Base-by-base conservation (phyloP, 2,329 filamentous ascomycete genomes). In the Alternaria panax region DNA sequence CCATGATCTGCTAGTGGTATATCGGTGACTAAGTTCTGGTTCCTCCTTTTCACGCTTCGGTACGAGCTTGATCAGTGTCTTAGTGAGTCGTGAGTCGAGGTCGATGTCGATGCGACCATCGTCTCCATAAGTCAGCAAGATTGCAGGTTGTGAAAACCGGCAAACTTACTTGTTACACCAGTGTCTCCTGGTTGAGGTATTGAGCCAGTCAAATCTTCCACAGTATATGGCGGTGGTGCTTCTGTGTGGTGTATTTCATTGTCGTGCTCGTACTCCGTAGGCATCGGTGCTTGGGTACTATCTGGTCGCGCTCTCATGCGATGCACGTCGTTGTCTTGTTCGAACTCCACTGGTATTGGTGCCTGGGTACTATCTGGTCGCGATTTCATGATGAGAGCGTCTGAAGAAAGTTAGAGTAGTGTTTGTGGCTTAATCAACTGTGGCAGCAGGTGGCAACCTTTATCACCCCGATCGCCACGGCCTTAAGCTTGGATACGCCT, bases 51-150 rank as follows among this genome's bases (percentile, higher is more conserved):
- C 40, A 11, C 52, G 57, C 24, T 64, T 57, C 2, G 69, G 67
- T 1, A 70, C 66, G 9, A 68, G 57, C 34, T 65, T 69, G 18
- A 66, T 30, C 14, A 72, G 59, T 18, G 63, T 62, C 42, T 65
- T 64, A 6, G 65, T 62, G 11, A 68, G 60, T n/a, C 51, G 43
- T 2, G 69, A 69, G n/a, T 69, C 50, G 18, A 74, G 63, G 47
- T 73, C 65, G 20, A 74, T 70, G 16, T 72, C 54, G 34, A 74
- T 62, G 28, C 66, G 68, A 46, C 70, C 71, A 41, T 74, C 69
- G 32, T 60, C 68, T 72, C 20, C 12, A 16, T 11, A 7, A 14
- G 14, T 62, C 8, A 63, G 60, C 47, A 24, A 43, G 5, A 50
- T 28, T 9, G 24, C 1, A 4, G 1, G 2, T 16, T 3, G 0